These are phyloP conservation scores for Aegle marmelos DNA, from an alignment of 345 rosid genomes.

Conservation along the genomic window DNA sequence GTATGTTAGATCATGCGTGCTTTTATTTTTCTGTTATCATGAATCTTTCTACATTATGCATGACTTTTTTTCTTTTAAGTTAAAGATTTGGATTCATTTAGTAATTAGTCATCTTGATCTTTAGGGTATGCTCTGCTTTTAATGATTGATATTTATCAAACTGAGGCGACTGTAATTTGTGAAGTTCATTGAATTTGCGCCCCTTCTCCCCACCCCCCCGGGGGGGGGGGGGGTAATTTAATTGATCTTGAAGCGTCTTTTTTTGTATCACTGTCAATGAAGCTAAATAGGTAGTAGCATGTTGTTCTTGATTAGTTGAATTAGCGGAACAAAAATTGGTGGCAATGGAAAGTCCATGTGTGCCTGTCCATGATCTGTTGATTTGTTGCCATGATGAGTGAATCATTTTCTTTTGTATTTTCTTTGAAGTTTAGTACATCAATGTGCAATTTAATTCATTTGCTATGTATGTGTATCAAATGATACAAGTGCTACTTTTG, in stretches of 20 bases:
- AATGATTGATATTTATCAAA: not conserved
- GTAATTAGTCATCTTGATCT: no score
- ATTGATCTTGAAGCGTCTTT: not conserved
- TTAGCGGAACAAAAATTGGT: not conserved
- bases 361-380: not conserved
- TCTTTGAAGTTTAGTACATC: not conserved
- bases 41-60: not conserved
- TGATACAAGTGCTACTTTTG: not conserved
- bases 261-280: not conserved
- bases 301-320: not conserved
- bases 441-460: not conserved
- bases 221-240: no score
- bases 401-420: not conserved
- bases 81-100: not conserved
- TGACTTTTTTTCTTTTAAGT: not conserved
- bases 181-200: not conserved
- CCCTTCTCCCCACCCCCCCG: rapidly evolving
- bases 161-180: not conserved
- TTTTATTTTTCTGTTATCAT: not conserved
- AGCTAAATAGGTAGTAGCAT: not conserved
- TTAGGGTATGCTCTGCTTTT: not conserved
- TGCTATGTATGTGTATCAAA: not conserved
- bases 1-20: not conserved
- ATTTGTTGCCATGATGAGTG: not conserved
- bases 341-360: not conserved